A percentile compares a stretch with the other conserved stretches of the same genome.
phyloP scores from a whole-genome alignment of 495 filamentous ascomycete genomes.

The Friedmanniomyces simplex region DNA sequence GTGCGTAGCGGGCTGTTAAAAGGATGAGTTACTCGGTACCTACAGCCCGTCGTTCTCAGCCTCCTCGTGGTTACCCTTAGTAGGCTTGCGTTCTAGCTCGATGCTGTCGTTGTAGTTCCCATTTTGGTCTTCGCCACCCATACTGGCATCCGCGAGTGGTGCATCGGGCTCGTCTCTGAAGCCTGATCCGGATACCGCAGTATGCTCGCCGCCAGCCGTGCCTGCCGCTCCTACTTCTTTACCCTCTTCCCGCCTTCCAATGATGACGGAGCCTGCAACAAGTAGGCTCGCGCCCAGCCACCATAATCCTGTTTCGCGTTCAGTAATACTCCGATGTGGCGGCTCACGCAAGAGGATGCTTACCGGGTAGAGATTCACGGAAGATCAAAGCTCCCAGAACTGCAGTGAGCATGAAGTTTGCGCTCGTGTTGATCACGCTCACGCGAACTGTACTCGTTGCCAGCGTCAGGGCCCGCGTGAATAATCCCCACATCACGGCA shows the following conservation, averaged over 20 bases:
- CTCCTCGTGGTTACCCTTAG: neutral
- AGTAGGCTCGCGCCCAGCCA: constrained; percentile 78
- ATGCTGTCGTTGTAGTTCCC: neutral
- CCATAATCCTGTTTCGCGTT: constrained; percentile 48
- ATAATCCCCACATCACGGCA: constrained; percentile 87
- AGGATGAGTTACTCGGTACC: neutral
- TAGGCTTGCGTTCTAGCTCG: constrained; percentile 6
- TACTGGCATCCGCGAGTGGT: neutral
- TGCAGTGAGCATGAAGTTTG: constrained; percentile 88
- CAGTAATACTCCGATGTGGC: neutral
- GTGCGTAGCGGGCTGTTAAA: neutral
- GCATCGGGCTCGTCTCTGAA: constrained; percentile 12
- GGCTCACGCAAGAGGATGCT: neutral
- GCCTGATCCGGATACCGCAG: constrained; percentile 58
- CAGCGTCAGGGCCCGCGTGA: constrained; percentile 74
- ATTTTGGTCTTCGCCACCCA: neutral
- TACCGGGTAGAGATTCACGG: constrained; percentile 51
- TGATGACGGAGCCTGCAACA: constrained; percentile 82
- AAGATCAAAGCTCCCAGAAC: constrained; percentile 71
- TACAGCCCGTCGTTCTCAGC: neutral
- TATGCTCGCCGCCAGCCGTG: constrained; percentile 49
- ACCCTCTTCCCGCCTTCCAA: constrained; percentile 67
- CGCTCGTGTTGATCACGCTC: constrained; percentile 81
- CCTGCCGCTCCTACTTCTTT: constrained; percentile 11
- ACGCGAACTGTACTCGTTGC: no score